Conservation (phyloP, 768 basidiomycete species). For the Pleurotus sapidus region DNA sequence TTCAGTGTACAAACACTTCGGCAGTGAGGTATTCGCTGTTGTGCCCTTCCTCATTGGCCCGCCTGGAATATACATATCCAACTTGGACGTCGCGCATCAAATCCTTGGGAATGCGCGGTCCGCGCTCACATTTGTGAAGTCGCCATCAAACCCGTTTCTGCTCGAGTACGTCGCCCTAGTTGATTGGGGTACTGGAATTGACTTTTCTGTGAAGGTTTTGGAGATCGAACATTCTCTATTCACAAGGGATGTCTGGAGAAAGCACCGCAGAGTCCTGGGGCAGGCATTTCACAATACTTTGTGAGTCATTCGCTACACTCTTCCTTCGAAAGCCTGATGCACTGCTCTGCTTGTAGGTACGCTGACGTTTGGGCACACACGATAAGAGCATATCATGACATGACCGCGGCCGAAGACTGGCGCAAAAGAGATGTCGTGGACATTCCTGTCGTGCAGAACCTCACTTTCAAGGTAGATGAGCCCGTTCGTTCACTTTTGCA, state of each 20-base stretch:
- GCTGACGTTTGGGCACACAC: conserved; percentile 39
- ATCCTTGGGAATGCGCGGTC: conserved; percentile 32
- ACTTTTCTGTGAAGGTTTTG: conserved; percentile 13
- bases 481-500: background rate
- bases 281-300: conserved; percentile 27
- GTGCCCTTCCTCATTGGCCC: conserved; percentile 35
- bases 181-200: conserved; percentile 23
- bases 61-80: conserved; percentile 38
- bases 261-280: conserved; percentile 28
- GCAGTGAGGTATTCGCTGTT: conserved; percentile 36
- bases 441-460: conserved; percentile 25
- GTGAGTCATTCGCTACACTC: conserved; percentile 9
- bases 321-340: background rate
- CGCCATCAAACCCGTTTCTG: conserved; percentile 36
- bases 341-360: conserved; percentile 25
- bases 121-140: no score
- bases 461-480: conserved; percentile 31
- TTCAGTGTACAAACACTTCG: conserved; percentile 32
- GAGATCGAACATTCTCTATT: conserved; percentile 28
- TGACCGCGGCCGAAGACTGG: conserved; percentile 37
- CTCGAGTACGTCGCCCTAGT: conserved; percentile 27
- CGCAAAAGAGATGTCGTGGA: conserved; percentile 20
- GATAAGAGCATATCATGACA: conserved; percentile 31
- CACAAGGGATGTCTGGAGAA: conserved; percentile 28
- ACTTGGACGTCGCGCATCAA: conserved; percentile 45